Base-by-base conservation (phyloP, 176 grass and related monocot genomes). In the Carex scoparia region DNA sequence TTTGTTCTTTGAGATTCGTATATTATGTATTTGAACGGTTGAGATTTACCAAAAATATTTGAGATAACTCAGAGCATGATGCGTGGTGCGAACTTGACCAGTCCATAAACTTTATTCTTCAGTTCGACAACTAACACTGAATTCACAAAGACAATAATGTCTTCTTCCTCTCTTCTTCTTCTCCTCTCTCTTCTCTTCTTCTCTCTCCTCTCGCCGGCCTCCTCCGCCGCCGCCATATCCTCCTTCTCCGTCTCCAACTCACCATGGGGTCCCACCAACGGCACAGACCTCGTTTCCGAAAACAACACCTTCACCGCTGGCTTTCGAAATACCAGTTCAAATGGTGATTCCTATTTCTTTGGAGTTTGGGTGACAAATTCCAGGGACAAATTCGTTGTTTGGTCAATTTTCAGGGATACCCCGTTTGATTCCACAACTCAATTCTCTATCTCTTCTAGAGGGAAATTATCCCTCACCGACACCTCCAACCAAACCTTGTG, bases 351-450 rank as follows among this genome's bases (percentile, higher is more conserved):
- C 8, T 94, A 44, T 85, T 60, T 67, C 54, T 97, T 97, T 79
- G 83, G 90, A 69, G 87, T 94, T 59, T 94, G 92, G 94, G 87
- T 97, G 33, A 62, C 61, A 9, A 77, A 82, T 6, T 40, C 71
- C 7, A 3, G 11, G 0, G 12, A 58, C 65, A 76, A 60, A 12
- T 44, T 83, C 67, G 11, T 88, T 61, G 84, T 94, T 49, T 97
- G 94, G 94, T 82, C 84, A 46, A 86, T 0, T 31, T 0, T 0
- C 54, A 18, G 0, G 59, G 28, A 23, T 8, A 1, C 30, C 53
- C 33, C 79, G 16, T 0, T 51, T 2, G 62, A 91, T 70, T 83
- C 82, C 42, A 65, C 23, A 59, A 46, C 6, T 19, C 18, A 0
- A 8, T 87, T 91, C 71, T 4, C 35, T 51, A 73, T 96, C 33